Conservation (phyloP, 345 rosid species). For the Populus tremula region DNA sequence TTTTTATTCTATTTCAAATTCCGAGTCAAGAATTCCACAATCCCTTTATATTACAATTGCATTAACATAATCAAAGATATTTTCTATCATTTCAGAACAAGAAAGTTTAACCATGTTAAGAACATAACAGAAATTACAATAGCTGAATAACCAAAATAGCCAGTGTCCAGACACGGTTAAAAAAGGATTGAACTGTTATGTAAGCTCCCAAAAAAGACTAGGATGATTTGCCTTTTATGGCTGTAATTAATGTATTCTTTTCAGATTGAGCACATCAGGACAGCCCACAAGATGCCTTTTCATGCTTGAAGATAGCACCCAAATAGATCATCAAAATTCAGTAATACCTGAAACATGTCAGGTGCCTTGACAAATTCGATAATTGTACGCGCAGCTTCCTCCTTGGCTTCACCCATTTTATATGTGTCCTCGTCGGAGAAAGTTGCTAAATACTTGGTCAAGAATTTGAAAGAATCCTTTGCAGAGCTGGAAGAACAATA, state of each 20-base stretch:
- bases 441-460: constrained; percentile 81
- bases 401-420: constrained; percentile 72
- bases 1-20: neutral
- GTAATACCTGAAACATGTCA: constrained; percentile 73
- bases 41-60: neutral
- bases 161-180: neutral
- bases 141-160: neutral
- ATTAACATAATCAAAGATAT: neutral
- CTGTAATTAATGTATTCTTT: neutral
- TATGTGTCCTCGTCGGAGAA: constrained; percentile 69
- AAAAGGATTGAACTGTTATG: neutral
- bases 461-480: constrained; percentile 67
- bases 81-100: neutral
- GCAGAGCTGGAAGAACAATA: constrained; percentile 49
- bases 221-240: neutral
- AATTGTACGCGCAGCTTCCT: constrained; percentile 73
- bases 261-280: neutral
- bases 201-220: neutral
- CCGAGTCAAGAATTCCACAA: neutral
- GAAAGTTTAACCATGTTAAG: neutral
- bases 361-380: constrained; percentile 88
- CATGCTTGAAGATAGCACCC: neutral
- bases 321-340: neutral
- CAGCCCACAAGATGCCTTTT: neutral
- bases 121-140: neutral